Conservation (phyloP, 768 basidiomycete genomes). For the Tulasnella sp. region DNA sequence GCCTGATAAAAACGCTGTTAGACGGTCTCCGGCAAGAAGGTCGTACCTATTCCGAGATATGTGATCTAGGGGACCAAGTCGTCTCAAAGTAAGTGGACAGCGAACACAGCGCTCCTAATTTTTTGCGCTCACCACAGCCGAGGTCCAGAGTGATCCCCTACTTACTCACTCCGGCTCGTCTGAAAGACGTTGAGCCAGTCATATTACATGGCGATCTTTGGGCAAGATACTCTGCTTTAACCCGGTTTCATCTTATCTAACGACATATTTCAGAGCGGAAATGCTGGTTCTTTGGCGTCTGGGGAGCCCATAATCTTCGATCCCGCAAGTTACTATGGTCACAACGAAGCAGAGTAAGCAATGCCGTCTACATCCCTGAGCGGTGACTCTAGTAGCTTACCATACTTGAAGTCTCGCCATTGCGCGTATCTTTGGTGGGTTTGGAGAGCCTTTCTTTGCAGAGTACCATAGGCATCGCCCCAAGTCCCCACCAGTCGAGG, state of each 20-base stretch:
- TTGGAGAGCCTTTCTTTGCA: slow-evolving; percentile 63
- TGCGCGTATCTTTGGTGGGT: slow-evolving; percentile 78
- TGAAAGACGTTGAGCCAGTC: slow-evolving; percentile 62
- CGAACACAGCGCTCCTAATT: not conserved
- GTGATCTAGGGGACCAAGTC: slow-evolving; percentile 57
- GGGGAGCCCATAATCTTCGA: slow-evolving; percentile 73
- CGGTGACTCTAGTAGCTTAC: not conserved
- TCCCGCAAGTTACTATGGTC: slow-evolving; percentile 74
- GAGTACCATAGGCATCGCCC: slow-evolving; percentile 66
- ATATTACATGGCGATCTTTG: slow-evolving; percentile 81
- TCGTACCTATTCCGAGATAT: slow-evolving; percentile 50
- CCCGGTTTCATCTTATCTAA: slow-evolving; percentile 6
- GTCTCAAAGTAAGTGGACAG: slow-evolving; percentile 49
- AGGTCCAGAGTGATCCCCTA: slow-evolving; percentile 69
- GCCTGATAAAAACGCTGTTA: slow-evolving; percentile 64
- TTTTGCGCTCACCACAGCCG: not conserved
- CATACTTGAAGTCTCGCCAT: slow-evolving; percentile 62
- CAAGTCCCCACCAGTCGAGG: slow-evolving; percentile 64
- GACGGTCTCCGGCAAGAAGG: slow-evolving; percentile 51
- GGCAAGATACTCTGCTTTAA: slow-evolving; percentile 49
- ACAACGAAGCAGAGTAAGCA: slow-evolving; percentile 78
- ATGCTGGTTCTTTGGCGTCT: slow-evolving; percentile 63
- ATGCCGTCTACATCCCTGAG: slow-evolving; percentile 19
- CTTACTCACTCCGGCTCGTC: slow-evolving; percentile 54
- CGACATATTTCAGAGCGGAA: slow-evolving; percentile 60